Base-by-base conservation (phyloP, 305 asterid genomes). In the Fraxinus dipetala region DNA sequence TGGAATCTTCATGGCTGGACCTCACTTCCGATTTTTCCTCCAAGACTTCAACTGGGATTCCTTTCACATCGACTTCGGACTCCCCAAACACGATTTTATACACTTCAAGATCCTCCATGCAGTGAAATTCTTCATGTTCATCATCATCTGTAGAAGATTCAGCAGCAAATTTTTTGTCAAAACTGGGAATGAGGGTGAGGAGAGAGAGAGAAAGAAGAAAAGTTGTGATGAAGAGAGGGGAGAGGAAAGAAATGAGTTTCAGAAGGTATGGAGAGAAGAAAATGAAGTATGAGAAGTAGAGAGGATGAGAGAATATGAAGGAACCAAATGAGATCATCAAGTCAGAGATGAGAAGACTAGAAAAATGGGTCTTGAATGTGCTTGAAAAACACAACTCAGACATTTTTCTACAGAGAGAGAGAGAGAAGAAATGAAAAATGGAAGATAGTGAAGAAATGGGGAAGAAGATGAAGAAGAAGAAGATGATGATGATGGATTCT, bases 221-320 rank as follows among this genome's bases (percentile, higher is more conserved):
- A 28, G 75, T 67, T 34, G 75, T 67, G 9, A 67, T 14, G 20
- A 67, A 67, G 36, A 67, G 75, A 11, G 75, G 75, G 40, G 91
- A 92, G 78, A 93, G 89, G 36, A 87, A 92, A 10, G 90, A 85
- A 11, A 91, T 6, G 87, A 92, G 82, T 76, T 81, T 88, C 32
- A 91, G 78, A 11, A 93, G 84, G 86, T 84, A 92, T 1, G 96
- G 96, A 0, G 89, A 86, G 91, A 93, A 90, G 94, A 91, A 67
- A 67, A 67, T 30, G 22, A 67, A 67, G 75, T 67, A 67, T 1
- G 75, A 67, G 75, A 67, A 30, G 4, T 67, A 67, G 1, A 67
- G 75, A 28, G 93, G 93, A 54, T 92, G 90, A 34, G 97, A 92
- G 79, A 88, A 30, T 10, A 30, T 67, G 38, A 67, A 67, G 38